phyloP scores from a whole-genome alignment of 2,329 filamentous ascomycete species.

The Penicillium sp. region DNA sequence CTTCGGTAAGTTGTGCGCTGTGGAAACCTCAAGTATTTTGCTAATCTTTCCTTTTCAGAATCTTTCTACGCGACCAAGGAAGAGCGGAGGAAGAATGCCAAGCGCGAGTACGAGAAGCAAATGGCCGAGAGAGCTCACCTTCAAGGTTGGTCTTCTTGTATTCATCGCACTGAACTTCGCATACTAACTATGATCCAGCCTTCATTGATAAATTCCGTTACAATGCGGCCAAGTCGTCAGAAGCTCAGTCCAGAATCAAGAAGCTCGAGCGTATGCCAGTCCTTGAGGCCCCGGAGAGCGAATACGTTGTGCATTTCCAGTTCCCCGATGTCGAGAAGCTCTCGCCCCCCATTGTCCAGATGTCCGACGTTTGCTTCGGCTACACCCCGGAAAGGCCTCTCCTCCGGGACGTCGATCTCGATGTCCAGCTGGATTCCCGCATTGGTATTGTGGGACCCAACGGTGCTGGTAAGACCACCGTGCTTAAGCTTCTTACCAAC shows the following conservation, averaged over 20 bases:
- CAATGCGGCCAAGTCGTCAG: conserved; percentile 97
- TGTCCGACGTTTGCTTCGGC: conserved; percentile 88
- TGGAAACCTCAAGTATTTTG: not conserved
- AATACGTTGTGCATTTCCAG: conserved; percentile 94
- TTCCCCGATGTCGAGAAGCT: conserved; percentile 98
- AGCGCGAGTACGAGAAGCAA: conserved; percentile 97
- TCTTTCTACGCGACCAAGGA: conserved; percentile 97
- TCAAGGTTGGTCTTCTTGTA: conserved; percentile 55
- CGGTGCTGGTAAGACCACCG: conserved; percentile 96
- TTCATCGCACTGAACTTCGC: not conserved
- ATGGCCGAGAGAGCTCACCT: conserved; percentile 92
- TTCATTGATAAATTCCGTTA: conserved; percentile 99
- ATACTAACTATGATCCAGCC: conserved; percentile 45
- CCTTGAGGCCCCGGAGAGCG: conserved; percentile 83
- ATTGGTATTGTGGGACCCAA: conserved; percentile 99
- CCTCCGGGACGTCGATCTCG: conserved; percentile 83
- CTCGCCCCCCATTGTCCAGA: conserved; percentile 95
- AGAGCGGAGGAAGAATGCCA: conserved; percentile 93
- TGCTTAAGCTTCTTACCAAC: conserved; percentile 95
- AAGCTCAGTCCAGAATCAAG: conserved; percentile 98
- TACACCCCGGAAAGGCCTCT: conserved; percentile 79
- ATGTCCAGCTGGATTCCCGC: conserved; percentile 95
- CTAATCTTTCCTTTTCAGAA: conserved; percentile 51
- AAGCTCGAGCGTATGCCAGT: conserved; percentile 97
- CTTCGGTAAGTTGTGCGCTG: conserved; percentile 58